phyloP scores from a whole-genome alignment of 352 stramenopile genomes.

The Blastocystis sp. region DNA sequence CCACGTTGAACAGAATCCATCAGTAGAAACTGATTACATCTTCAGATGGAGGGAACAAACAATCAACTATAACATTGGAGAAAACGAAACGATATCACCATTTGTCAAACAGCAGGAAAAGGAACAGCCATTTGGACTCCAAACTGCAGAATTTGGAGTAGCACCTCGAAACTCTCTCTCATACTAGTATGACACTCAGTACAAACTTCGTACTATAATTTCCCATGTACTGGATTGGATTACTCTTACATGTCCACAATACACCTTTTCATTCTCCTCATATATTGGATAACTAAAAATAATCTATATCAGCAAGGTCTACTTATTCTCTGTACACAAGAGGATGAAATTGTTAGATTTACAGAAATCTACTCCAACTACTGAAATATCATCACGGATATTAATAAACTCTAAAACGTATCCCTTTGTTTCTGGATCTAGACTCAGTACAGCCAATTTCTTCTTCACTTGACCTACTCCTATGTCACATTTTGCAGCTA shows the following conservation, averaged over 20 bases:
- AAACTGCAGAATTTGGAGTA: not conserved
- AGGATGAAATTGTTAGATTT: conserved; percentile 36
- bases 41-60: conserved; percentile 1
- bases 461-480: conserved; percentile 18
- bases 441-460: conserved; percentile 4
- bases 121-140: conserved; percentile 3
- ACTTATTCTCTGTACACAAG: conserved; percentile 21
- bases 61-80: not conserved
- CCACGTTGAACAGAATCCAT: not conserved
- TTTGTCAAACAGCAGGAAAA: conserved; percentile 43
- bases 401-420: conserved; percentile 51
- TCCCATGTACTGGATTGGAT: conserved; percentile 30
- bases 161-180: not conserved
- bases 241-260: not conserved
- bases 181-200: not conserved
- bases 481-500: conserved; percentile 14
- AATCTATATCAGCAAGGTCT: not conserved
- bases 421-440: conserved; percentile 48
- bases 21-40: not conserved
- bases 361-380: not conserved
- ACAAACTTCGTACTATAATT: not conserved
- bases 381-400: conserved; percentile 37
- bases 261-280: not conserved
- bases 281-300: not conserved
- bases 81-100: conserved; percentile 29